Percentiles rank a stretch among this genome's conserved stretches.
Evolutionary conservation across 306 rosid genomes (phyloP).

Genomic region (Sindora glabra): DNA sequence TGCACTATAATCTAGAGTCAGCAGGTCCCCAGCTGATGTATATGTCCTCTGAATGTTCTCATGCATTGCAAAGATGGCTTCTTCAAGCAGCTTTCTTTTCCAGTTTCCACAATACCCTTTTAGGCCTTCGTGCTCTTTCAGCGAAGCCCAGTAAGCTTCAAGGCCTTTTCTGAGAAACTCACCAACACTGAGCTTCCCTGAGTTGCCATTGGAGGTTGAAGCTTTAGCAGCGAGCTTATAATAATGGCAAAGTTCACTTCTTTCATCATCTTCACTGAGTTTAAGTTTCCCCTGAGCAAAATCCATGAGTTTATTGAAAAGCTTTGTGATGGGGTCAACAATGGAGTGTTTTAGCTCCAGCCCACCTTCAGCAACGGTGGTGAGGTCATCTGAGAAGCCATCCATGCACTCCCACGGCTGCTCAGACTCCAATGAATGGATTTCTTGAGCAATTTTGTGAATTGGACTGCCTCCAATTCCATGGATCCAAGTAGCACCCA

Average conservation of each 20-base stretch:
- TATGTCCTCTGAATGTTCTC: slow-evolving; percentile 78
- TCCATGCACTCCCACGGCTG: slow-evolving; percentile 99
- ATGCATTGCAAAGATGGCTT: slow-evolving; percentile 68
- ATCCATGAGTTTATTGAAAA: slow-evolving; percentile 70
- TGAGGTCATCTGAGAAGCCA: slow-evolving; percentile 43
- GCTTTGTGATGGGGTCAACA: slow-evolving; percentile 54
- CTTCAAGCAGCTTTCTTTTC: slow-evolving; percentile 51
- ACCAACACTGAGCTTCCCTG: slow-evolving; percentile 51
- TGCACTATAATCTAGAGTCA: slow-evolving; percentile 54
- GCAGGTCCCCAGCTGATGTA: slow-evolving; percentile 78
- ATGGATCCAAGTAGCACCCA: slow-evolving; percentile 99
- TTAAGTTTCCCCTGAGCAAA: slow-evolving; percentile 55
- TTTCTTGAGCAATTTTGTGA: slow-evolving; percentile 65
- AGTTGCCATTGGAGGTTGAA: slow-evolving; percentile 13
- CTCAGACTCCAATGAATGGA: slow-evolving; percentile 56
- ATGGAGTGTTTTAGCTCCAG: slow-evolving; percentile 31
- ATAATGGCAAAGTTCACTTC: slow-evolving; percentile 18
- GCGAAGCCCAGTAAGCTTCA: slow-evolving; percentile 41
- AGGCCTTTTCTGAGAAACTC: slow-evolving; percentile 60
- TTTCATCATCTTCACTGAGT: slow-evolving; percentile 8
- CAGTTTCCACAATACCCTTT: slow-evolving; percentile 50
- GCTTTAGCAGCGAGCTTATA: slow-evolving; percentile 27
- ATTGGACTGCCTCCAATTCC: slow-evolving; percentile 90
- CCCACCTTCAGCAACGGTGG: slow-evolving; percentile 77
- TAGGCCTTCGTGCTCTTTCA: slow-evolving; percentile 30